These are phyloP conservation scores for Aspergillus ibericus DNA, from an alignment of 2,329 filamentous ascomycete species.

Conservation along the genomic window DNA sequence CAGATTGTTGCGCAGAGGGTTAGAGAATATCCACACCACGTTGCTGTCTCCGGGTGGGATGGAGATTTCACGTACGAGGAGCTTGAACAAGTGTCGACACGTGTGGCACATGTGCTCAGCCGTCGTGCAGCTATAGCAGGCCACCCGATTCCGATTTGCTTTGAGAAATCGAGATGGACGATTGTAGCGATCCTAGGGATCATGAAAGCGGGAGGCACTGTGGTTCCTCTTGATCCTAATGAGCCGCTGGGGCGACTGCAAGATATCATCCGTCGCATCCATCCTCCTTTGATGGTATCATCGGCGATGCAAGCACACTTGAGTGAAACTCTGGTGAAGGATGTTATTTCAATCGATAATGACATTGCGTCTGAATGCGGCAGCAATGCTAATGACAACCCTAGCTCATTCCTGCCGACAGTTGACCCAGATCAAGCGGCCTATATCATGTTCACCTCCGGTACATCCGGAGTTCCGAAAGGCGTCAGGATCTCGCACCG, in stretches of 20 bases:
- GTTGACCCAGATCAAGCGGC: neutral
- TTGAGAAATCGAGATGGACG: constrained; percentile 27
- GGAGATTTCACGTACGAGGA: constrained; percentile 23
- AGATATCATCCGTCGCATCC: constrained; percentile 8
- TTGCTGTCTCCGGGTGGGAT: constrained; percentile 24
- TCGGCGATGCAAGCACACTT: neutral
- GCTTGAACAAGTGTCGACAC: constrained; percentile 31
- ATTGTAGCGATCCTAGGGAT: constrained; percentile 23
- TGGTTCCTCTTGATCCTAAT: constrained; percentile 25
- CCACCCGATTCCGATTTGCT: constrained; percentile 23
- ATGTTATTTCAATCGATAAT: neutral
- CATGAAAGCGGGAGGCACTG: constrained; percentile 22
- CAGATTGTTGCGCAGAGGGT: neutral
- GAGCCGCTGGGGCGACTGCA: constrained; percentile 18
- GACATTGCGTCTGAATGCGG: neutral
- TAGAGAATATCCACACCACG: neutral
- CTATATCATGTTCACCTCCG: constrained; percentile 15
- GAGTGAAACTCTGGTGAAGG: neutral
- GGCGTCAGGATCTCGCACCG: constrained; percentile 8
- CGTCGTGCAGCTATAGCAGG: constrained; percentile 30
- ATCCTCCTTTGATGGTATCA: neutral
- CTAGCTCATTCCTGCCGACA: neutral
- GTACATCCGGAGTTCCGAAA: constrained; percentile 11
- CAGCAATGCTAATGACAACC: neutral
- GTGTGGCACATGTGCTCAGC: constrained; percentile 25